phyloP scores from a whole-genome alignment of 768 basidiomycete genomes.

The Nidularia pulvinata region DNA sequence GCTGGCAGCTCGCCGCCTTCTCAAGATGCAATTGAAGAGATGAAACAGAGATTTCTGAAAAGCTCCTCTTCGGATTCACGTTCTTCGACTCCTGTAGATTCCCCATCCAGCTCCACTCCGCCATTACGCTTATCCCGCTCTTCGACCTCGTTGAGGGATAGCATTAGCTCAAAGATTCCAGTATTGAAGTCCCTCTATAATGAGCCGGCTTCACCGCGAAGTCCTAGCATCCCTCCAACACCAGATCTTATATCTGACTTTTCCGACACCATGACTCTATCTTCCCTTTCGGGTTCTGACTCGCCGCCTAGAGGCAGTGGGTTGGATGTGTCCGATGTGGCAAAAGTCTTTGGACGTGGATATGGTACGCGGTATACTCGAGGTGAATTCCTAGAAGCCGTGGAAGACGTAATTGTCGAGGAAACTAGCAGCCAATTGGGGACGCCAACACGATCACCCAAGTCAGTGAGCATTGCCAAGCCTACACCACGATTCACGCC shows the following conservation, averaged over 20 bases:
- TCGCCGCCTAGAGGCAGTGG: conserved; percentile 41
- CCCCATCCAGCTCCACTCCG: background rate
- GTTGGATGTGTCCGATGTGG: conserved; percentile 13
- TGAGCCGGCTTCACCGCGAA: conserved; percentile 3
- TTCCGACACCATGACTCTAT: conserved; percentile 55
- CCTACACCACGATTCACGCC: background rate
- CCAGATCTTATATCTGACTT: conserved; percentile 63
- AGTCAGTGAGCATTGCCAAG: conserved; percentile 8
- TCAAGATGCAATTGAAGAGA: conserved; percentile 56
- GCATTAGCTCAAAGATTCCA: conserved; percentile 6
- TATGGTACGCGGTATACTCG: conserved; percentile 15
- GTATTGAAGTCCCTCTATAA: too few species aligned
- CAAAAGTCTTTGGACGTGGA: conserved; percentile 11
- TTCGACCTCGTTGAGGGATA: conserved; percentile 12
- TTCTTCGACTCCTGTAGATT: background rate
- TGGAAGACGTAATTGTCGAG: conserved; percentile 22
- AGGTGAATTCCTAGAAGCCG: conserved; percentile 20
- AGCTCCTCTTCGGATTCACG: conserved; percentile 23
- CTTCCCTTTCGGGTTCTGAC: conserved; percentile 49
- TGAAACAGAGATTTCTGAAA: conserved; percentile 58
- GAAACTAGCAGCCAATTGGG: conserved; percentile 25
- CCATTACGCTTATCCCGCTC: conserved; percentile 14
- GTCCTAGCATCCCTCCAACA: conserved; percentile 38
- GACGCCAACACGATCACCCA: conserved; percentile 30
- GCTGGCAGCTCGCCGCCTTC: conserved; percentile 33